Conservation (phyloP, 345 rosid species). For the Eucalyptus regnans region DNA sequence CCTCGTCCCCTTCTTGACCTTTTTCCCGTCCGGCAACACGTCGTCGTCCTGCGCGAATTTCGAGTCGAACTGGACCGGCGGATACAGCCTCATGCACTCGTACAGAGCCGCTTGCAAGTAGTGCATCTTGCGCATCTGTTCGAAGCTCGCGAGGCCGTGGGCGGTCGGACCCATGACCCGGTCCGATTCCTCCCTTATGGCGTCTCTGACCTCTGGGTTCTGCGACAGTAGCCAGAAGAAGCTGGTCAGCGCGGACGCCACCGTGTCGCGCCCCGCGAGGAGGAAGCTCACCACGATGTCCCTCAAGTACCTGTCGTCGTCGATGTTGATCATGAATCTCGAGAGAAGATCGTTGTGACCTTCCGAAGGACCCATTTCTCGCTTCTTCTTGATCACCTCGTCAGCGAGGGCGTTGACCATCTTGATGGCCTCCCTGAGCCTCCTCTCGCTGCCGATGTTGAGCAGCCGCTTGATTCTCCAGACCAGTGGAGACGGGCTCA, state of each 20-base stretch:
- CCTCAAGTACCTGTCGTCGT: slow-evolving; percentile 42
- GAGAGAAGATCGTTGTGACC: slow-evolving; percentile 39
- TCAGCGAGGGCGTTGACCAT: slow-evolving; percentile 31
- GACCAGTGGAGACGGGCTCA: slow-evolving; percentile 22
- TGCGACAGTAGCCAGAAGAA: slow-evolving; percentile 48
- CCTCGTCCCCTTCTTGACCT: slow-evolving; percentile 29
- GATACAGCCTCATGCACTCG: slow-evolving; percentile 57
- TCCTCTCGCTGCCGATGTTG: slow-evolving; percentile 47
- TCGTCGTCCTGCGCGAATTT: slow-evolving; percentile 58
- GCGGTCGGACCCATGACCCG: slow-evolving; percentile 19
- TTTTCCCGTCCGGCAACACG: slow-evolving; percentile 40
- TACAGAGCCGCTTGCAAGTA: slow-evolving; percentile 48
- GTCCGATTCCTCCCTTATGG: slow-evolving; percentile 36
- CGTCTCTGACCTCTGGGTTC: slow-evolving; percentile 28
- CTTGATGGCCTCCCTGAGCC: slow-evolving; percentile 39
- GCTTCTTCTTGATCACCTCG: slow-evolving; percentile 26
- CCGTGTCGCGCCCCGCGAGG: slow-evolving; percentile 75
- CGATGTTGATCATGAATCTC: slow-evolving; percentile 44
- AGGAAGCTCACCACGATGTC: slow-evolving; percentile 65
- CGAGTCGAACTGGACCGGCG: slow-evolving; percentile 76
- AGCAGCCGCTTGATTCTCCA: slow-evolving; percentile 50
- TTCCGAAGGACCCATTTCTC: slow-evolving; percentile 9
- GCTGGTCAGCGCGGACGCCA: slow-evolving; percentile 52
- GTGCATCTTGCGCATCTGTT: slow-evolving; percentile 32
- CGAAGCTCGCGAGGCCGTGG: slow-evolving; percentile 7